These are phyloP conservation scores for Globisporangium paddicum DNA, from an alignment of 352 stramenopile species.

Conservation along the genomic window DNA sequence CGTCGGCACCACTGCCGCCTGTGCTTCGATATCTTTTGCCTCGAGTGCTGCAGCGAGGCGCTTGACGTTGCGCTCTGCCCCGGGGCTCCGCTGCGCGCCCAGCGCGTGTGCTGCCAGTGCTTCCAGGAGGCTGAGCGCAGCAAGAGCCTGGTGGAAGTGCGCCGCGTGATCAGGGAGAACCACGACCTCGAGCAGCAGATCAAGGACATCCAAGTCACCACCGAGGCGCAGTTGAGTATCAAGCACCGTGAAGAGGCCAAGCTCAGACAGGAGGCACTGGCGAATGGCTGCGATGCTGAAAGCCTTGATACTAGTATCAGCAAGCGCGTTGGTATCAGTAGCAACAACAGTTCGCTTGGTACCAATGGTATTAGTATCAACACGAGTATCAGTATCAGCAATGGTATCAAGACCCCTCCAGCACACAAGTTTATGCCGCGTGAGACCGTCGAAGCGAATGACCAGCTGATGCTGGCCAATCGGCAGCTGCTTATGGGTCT, in stretches of 20 bases:
- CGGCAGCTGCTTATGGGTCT: constrained; percentile 68
- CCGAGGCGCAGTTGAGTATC: constrained; percentile 23
- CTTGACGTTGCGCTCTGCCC: constrained; percentile 60
- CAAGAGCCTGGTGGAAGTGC: constrained; percentile 43
- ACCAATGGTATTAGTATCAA: neutral
- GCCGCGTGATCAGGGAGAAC: constrained; percentile 51
- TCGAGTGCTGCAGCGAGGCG: constrained; percentile 33
- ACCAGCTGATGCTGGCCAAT: constrained; percentile 56
- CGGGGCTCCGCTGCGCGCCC: constrained; percentile 42
- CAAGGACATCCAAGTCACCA: constrained; percentile 30
- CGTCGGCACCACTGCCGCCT: constrained; percentile 71
- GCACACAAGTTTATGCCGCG: constrained; percentile 62
- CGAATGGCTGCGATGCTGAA: constrained; percentile 40
- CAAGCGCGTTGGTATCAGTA: constrained; percentile 27
- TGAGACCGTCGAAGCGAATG: constrained; percentile 56
- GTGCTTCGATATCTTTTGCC: constrained; percentile 72
- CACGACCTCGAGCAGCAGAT: constrained; percentile 55
- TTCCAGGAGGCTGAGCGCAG: constrained; percentile 45
- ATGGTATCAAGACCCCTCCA: constrained; percentile 33
- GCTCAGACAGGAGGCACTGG: constrained; percentile 33
- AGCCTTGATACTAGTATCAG: constrained; percentile 46
- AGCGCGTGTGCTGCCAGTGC: constrained; percentile 57
- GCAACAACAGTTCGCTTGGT: neutral
- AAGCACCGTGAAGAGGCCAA: constrained; percentile 40
- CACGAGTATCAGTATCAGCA: neutral